Conservation (phyloP, 495 filamentous ascomycete genomes). For the Aspergillus nidulans region DNA sequence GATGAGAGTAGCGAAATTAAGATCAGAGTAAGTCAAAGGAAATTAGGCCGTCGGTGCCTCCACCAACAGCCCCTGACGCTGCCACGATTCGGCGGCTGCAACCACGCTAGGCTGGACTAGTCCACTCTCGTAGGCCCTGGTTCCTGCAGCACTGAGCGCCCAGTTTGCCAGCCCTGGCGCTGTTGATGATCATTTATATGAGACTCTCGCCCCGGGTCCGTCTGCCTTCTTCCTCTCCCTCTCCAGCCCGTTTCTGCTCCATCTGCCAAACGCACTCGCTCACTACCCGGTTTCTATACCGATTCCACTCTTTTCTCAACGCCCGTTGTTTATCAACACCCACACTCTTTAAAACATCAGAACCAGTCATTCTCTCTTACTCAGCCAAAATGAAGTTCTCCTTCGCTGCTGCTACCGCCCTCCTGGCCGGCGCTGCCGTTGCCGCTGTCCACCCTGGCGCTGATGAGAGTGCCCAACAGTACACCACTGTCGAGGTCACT, state of each 20-base stretch:
- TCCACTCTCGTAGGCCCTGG: neutral
- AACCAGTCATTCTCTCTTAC: constrained; percentile 19
- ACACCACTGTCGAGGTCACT: constrained; percentile 73
- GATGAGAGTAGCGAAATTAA: neutral
- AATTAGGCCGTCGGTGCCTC: constrained; percentile 1
- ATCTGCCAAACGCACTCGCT: constrained; percentile 1
- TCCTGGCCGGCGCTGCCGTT: constrained; percentile 54
- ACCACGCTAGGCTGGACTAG: neutral
- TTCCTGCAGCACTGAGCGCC: neutral
- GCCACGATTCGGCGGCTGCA: neutral
- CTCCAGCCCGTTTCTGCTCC: constrained; percentile 19
- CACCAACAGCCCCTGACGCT: neutral
- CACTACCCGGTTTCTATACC: constrained; percentile 35
- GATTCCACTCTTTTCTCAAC: constrained; percentile 51
- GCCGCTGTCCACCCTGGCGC: constrained; percentile 30
- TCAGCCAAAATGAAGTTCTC: constrained; percentile 84
- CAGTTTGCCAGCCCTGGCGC: neutral
- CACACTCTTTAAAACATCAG: constrained; percentile 13
- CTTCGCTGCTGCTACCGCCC: constrained; percentile 65
- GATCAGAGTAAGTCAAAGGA: constrained; percentile 3
- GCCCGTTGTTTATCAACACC: constrained; percentile 23
- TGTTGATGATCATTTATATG: constrained; percentile 8
- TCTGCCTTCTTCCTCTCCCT: constrained; percentile 12
- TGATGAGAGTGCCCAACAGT: constrained; percentile 45
- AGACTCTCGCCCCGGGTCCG: constrained; percentile 1